Percentiles rank a stretch among this genome's conserved stretches.
Conservation (phyloP, 495 filamentous ascomycete species). For the Thermothielavioides terrestris region DNA sequence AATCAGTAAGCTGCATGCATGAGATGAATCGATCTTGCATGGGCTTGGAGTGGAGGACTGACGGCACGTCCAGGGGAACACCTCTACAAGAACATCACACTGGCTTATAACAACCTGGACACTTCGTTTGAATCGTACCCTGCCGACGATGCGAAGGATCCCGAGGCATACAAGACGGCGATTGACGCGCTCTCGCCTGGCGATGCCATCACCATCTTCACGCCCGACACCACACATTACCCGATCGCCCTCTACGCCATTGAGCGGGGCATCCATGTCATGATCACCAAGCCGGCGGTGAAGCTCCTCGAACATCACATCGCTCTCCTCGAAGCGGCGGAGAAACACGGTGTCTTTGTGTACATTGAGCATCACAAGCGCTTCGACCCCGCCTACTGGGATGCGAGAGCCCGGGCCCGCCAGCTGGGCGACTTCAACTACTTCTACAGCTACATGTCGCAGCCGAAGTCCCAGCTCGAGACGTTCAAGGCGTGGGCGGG, state of each 20-base stretch:
- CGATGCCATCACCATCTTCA: constrained; percentile 94
- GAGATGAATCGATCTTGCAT: too few relatives aligned
- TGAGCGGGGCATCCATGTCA: constrained; percentile 73
- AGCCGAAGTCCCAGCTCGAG: constrained; percentile 86
- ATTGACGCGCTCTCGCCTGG: constrained; percentile 78
- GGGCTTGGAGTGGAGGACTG: too few relatives aligned
- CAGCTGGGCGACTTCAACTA: constrained; percentile 89
- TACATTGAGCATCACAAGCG: constrained; percentile 97
- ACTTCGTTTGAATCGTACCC: constrained; percentile 77
- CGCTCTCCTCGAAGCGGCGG: constrained; percentile 58
- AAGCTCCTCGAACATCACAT: constrained; percentile 75
- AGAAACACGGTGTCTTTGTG: constrained; percentile 74
- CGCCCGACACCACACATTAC: constrained; percentile 87
- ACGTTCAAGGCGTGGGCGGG: constrained; percentile 97
- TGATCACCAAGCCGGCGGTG: constrained; percentile 93
- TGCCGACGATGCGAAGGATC: constrained; percentile 57
- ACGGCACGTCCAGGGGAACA: constrained; percentile 55
- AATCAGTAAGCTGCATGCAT: constrained; percentile 54
- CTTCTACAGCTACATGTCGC: constrained; percentile 95
- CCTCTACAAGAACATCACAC: constrained; percentile 76
- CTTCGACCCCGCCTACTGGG: constrained; percentile 84
- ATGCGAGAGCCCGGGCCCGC: constrained; percentile 67
- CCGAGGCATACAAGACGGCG: constrained; percentile 79
- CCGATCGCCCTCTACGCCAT: constrained; percentile 94
- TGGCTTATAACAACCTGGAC: constrained; percentile 82